These are phyloP conservation scores for Termitomyces sp. DNA, from an alignment of 768 basidiomycete species.

Conservation along the genomic window DNA sequence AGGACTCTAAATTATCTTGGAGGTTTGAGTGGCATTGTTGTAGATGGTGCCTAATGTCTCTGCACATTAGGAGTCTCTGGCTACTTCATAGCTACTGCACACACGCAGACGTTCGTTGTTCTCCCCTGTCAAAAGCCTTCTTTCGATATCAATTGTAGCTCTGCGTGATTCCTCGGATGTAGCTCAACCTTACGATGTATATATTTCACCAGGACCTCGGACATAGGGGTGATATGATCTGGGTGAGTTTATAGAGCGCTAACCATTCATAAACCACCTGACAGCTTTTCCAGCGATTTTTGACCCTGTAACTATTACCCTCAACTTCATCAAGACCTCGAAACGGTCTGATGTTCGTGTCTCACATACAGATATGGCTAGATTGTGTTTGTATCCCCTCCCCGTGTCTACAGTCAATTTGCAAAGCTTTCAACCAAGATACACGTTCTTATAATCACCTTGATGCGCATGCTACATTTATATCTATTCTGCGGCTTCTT, in stretches of 20 bases:
- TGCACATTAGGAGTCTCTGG: not conserved
- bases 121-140: not conserved
- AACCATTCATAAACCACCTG: not conserved
- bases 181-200: not conserved
- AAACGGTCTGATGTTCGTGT: not conserved
- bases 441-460: not conserved
- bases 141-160: not conserved
- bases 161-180: not conserved
- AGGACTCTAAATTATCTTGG: constrained; percentile 59
- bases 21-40: constrained; percentile 22
- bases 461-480: not conserved
- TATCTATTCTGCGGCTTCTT: not conserved
- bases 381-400: not conserved
- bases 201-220: not conserved
- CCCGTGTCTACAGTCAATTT: not conserved
- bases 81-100: not conserved
- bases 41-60: not conserved
- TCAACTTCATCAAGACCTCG: not conserved
- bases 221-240: too few species aligned
- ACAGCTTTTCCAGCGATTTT: not conserved
- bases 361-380: not conserved
- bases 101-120: not conserved
- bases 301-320: not conserved
- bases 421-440: too few species aligned
- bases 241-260: too few species aligned